phyloP scores from a whole-genome alignment of 2,329 filamentous ascomycete species.

The Cucurbitaria berberidis region DNA sequence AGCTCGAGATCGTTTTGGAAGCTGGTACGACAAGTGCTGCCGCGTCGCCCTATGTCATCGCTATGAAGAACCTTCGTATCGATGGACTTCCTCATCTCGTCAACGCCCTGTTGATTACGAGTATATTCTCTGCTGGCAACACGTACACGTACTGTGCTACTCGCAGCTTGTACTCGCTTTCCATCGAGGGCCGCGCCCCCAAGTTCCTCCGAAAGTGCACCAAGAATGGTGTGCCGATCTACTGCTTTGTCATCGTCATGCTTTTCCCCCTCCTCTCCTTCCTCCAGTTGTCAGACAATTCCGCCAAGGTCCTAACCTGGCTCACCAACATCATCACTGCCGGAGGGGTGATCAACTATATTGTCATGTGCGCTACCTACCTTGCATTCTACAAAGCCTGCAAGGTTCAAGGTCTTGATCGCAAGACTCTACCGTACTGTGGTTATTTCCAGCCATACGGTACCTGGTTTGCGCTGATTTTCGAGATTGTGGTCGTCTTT shows the following conservation, averaged over 20 bases:
- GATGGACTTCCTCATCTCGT: slow-evolving; percentile 62
- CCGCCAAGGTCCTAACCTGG: slow-evolving; percentile 73
- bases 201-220: slow-evolving; percentile 65
- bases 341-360: slow-evolving; percentile 60
- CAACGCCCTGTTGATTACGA: slow-evolving; percentile 62
- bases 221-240: slow-evolving; percentile 71
- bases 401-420: slow-evolving; percentile 56
- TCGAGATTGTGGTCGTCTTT: slow-evolving; percentile 59
- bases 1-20: slow-evolving; percentile 63
- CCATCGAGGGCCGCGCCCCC: slow-evolving; percentile 61
- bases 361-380: slow-evolving; percentile 64
- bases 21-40: slow-evolving; percentile 52
- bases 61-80: slow-evolving; percentile 63
- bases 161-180: slow-evolving; percentile 60
- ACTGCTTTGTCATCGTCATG: slow-evolving; percentile 71
- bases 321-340: slow-evolving; percentile 75
- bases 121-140: slow-evolving; percentile 63
- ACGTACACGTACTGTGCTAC: slow-evolving; percentile 62
- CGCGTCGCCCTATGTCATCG: slow-evolving; percentile 68
- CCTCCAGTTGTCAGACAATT: slow-evolving; percentile 70
- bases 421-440: slow-evolving; percentile 57
- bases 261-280: slow-evolving; percentile 74
- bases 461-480: slow-evolving; percentile 56
- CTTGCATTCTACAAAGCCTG: slow-evolving; percentile 63
- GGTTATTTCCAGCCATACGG: slow-evolving; percentile 59